Base-by-base conservation (phyloP, 2,329 filamentous ascomycete genomes). In the Endothia cerciana region DNA sequence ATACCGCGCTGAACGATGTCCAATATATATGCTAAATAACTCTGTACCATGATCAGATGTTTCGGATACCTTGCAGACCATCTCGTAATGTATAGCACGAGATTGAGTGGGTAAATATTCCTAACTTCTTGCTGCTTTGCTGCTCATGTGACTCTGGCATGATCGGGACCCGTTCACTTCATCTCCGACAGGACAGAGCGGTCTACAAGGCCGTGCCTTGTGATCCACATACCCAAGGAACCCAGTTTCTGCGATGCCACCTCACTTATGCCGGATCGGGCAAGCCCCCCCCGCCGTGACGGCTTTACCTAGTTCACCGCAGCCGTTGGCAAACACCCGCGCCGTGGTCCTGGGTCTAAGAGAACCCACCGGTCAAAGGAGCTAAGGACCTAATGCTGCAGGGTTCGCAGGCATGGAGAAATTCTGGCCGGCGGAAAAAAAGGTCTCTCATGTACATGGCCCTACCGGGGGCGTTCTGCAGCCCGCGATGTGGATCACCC, bases 341-440 rank as follows among this genome's bases (percentile, higher is more conserved):
- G 22, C 11, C 15, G 7, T 3, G 30, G 10, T 7, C 51, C 11
- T 36, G 51, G 28, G 51, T 30, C 30, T 47, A 10, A 22, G 22
- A n/a, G 7, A 28, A 33, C 49, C 49, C 49, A 53, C 49, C 49
- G 51, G 28, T 38, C 51, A 65, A 33, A 51, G n/a, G 43, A 47
- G n/a, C 8, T 11, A 11, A 4, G n/a, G 28, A 47, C 36, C 47
- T 62, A 19, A 28, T 28, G 56, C 8, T 30, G 25, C 49, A 53
- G 49, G 49, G 49, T 19, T 25, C n/a, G 5, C n/a, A 30, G 36
- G 36, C 55, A 40, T 28, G 55, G 55, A 57, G 15, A 25, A 57
- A 57, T 57, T 57, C 55, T 57, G 55, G 55, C 33, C 33, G 55
- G 55, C 40, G 55, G 55, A 57, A 57, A 57, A 56, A 40, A 25